phyloP scores from a whole-genome alignment of 2,329 filamentous ascomycete genomes.

The Epichloe scottii region DNA sequence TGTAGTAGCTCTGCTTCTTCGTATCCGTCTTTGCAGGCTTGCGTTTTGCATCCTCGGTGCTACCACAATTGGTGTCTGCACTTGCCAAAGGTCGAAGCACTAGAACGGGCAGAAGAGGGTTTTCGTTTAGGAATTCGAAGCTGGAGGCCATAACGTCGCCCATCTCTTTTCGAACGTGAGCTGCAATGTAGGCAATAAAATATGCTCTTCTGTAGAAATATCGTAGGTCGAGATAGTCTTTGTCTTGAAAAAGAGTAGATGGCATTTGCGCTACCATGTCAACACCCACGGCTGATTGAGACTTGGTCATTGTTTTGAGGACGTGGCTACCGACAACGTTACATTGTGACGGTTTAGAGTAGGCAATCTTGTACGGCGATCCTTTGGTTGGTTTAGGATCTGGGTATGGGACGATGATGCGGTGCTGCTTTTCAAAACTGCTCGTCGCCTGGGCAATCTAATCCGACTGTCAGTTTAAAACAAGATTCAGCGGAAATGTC shows the following conservation, averaged over 20 bases:
- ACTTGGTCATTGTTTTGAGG: slow-evolving; percentile 58
- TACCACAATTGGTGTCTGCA: slow-evolving; percentile 8
- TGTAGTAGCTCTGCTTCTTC: slow-evolving; percentile 32
- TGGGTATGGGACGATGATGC: slow-evolving; percentile 70
- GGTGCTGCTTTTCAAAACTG: slow-evolving; percentile 53
- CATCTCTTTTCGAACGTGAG: slow-evolving; percentile 49
- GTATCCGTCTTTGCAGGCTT: slow-evolving; percentile 14
- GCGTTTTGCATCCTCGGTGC: slow-evolving; percentile 6
- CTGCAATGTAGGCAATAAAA: slow-evolving; percentile 73
- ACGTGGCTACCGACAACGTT: slow-evolving; percentile 87
- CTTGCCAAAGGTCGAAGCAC: slow-evolving; percentile 25
- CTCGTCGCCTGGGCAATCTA: slow-evolving; percentile 57
- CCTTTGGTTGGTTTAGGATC: slow-evolving; percentile 64
- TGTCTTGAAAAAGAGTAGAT: slow-evolving; percentile 67
- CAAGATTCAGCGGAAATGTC: background rate
- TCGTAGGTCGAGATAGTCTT: slow-evolving; percentile 84
- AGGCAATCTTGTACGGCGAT: slow-evolving; percentile 71
- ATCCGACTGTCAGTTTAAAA: background rate
- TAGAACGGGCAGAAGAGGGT: slow-evolving; percentile 61
- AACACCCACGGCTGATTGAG: slow-evolving; percentile 45
- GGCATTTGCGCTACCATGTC: slow-evolving; percentile 89
- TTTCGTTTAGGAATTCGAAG: slow-evolving; percentile 59
- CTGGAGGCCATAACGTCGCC: slow-evolving; percentile 40
- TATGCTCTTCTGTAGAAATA: slow-evolving; percentile 94
- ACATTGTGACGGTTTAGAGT: slow-evolving; percentile 60